Evolutionary conservation across 1,284 basidiomycete species (phyloP).

Genomic region (Tilletia caries): DNA sequence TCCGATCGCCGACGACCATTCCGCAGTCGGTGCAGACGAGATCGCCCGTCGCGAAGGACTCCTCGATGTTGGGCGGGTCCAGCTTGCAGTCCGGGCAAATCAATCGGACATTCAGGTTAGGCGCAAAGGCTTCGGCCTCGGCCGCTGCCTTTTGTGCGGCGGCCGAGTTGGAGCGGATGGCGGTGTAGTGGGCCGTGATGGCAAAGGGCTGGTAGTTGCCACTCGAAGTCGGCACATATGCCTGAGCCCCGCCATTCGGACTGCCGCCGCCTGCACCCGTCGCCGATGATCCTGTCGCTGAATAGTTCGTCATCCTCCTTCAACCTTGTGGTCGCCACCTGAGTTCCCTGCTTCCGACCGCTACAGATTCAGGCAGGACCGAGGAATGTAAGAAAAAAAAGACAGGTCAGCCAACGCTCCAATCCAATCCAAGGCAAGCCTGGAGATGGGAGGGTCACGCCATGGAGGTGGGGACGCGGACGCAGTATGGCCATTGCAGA

Average conservation of each 20-base stretch:
- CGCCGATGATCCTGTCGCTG: background rate
- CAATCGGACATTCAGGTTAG: conserved; percentile 46
- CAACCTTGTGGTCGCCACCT: too few species aligned
- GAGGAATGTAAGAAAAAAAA: too few species aligned
- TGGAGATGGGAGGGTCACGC: too few species aligned
- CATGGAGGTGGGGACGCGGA: too few species aligned
- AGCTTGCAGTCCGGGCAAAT: conserved; percentile 85
- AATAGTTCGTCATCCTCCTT: background rate
- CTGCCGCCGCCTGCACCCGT: background rate
- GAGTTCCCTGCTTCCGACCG: too few species aligned
- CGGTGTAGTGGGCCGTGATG: conserved; percentile 13
- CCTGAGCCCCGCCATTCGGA: background rate
- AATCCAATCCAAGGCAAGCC: too few species aligned
- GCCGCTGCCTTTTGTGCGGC: conserved; percentile 7
- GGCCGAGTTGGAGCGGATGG: conserved; percentile 11
- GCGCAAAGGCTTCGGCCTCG: conserved; percentile 40
- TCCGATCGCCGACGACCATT: conserved; percentile 86
- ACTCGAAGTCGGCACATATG: conserved; percentile 1
- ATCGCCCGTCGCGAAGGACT: conserved; percentile 96
- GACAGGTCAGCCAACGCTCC: too few species aligned
- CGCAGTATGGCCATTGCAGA: too few species aligned
- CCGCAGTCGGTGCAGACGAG: conserved; percentile 96
- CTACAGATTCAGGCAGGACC: too few species aligned
- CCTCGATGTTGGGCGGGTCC: conserved; percentile 87
- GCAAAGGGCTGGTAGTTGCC: conserved; percentile 16